A percentile compares a stretch with the other conserved stretches of the same genome.
phyloP scores from a whole-genome alignment of 768 basidiomycete genomes.

The Phanerochaete carnosa region DNA sequence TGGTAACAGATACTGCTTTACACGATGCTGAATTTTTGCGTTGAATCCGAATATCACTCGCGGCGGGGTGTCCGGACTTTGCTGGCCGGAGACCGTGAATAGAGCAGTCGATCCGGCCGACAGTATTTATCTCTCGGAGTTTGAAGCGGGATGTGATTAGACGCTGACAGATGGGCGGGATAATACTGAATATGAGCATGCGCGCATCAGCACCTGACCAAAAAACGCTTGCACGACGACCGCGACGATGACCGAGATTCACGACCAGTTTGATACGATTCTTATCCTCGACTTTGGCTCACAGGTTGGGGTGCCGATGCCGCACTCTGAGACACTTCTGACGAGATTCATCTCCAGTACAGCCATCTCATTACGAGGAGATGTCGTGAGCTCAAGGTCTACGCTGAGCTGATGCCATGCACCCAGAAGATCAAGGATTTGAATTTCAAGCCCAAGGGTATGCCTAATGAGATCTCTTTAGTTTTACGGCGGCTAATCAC shows the following conservation, averaged over 20 bases:
- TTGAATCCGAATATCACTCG: too few relatives aligned
- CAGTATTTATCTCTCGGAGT: too few relatives aligned
- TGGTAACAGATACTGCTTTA: too few relatives aligned
- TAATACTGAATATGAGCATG: too few relatives aligned
- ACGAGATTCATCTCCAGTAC: conserved; percentile 51
- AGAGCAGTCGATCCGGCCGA: too few relatives aligned
- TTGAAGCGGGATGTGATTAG: too few relatives aligned
- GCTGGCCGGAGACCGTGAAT: too few relatives aligned
- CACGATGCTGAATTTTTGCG: too few relatives aligned
- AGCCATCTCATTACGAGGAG: conserved; percentile 96
- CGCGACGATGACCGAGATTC: conserved; percentile 73
- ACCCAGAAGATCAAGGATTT: conserved; percentile 87
- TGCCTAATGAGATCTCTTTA: neutral
- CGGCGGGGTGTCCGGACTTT: too few relatives aligned
- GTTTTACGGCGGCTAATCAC: neutral
- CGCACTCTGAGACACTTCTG: neutral
- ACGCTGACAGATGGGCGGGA: too few relatives aligned
- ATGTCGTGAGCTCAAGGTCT: conserved; percentile 96
- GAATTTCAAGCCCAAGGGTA: conserved; percentile 93
- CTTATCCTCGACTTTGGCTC: conserved; percentile 97
- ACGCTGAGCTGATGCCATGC: conserved; percentile 97
- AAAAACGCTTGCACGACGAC: too few relatives aligned
- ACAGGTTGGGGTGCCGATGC: conserved; percentile 52
- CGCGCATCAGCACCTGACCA: too few relatives aligned
- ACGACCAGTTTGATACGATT: conserved; percentile 93